Evolutionary conservation across 2,329 filamentous ascomycete species (phyloP).

Genomic region (Colletotrichum sp.): DNA sequence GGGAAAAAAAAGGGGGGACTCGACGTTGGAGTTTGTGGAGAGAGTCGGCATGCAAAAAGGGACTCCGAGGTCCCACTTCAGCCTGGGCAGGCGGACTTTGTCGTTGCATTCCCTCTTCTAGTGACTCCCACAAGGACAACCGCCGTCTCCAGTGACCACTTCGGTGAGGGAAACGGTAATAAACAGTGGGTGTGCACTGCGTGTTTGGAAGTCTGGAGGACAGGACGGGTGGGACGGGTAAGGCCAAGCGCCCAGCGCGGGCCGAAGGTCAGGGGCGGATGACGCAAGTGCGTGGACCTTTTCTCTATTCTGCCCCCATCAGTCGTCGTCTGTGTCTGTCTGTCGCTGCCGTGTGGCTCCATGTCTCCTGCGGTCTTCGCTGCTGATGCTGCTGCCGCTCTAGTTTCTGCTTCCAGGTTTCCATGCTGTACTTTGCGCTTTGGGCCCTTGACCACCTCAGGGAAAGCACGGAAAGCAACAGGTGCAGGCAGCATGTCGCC

Average conservation of each 20-base stretch:
- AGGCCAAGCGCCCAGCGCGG: slow-evolving; percentile 19
- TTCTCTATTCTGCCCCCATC: not conserved
- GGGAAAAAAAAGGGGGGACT: not conserved
- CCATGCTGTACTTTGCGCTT: not conserved
- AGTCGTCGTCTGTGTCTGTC: not conserved
- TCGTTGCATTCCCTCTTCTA: not conserved
- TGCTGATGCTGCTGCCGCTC: not conserved
- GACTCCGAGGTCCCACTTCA: not conserved
- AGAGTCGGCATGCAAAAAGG: not conserved
- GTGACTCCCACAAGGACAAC: not conserved
- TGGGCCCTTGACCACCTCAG: not conserved
- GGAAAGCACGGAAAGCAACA: not conserved
- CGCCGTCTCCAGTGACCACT: not conserved
- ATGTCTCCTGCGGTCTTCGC: not conserved
- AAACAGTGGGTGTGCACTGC: not conserved
- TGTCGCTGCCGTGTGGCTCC: not conserved
- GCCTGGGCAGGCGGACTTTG: not conserved
- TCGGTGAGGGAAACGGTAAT: not conserved
- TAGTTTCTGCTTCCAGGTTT: not conserved
- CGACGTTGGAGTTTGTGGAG: not conserved
- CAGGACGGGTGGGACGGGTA: slow-evolving; percentile 1
- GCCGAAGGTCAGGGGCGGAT: slow-evolving; percentile 15
- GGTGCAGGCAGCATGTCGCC: not conserved
- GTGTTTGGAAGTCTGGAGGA: not conserved
- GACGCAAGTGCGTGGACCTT: slow-evolving; percentile 21